Evolutionary conservation across 1,284 basidiomycete genomes (phyloP), one percentile per base, ranked within the genome.

Genomic region (Ganoderma lingzhi): DNA sequence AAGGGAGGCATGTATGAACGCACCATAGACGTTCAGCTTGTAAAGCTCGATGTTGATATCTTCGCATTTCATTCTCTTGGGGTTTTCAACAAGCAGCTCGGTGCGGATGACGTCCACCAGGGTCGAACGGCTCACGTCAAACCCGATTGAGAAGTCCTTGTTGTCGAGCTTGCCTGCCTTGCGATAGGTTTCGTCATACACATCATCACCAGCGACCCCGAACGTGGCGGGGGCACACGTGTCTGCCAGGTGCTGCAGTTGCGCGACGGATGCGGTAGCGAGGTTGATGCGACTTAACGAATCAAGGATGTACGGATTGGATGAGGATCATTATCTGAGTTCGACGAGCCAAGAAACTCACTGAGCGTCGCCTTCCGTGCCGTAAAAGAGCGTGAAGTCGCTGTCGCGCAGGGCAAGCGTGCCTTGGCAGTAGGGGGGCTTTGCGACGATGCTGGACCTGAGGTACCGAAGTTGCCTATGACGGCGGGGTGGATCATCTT

Each of bases 141-240:
- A 76, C 0, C 72, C 76, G 0, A 80, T 72, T 6, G 77, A 15
- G 65, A 80, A 78, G 23, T 73, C 58, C 2, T 48, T 28, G 3
- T 19, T 14, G 55, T 81, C 77, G 32, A 78, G 70, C 72, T 78
- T 77, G 2, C 75, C 72, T 1, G 74, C 74, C 61, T 75, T 77
- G 45, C 77, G 73, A 39, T 77, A 76, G 9, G 72, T 66, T 68
- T 77, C 75, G 58, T 77, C 77, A 35, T 64, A 66, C 6, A 77
- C 71, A 61, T 76, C 72, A 53, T 74, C 6, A 2, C 70, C 56
- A 41, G 70, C 55, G 6, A 70, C 35, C 0, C 77, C 76, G 56
- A 77, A 77, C 8, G 74, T 74, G 6, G 75, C 76, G 9, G 70
- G 67, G 23, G 75, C 72, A 68, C 76, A 76, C 6, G 67, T 44